phyloP scores from a whole-genome alignment of 371 early-diverging fungal genomes.

The Mortierella sp. region DNA sequence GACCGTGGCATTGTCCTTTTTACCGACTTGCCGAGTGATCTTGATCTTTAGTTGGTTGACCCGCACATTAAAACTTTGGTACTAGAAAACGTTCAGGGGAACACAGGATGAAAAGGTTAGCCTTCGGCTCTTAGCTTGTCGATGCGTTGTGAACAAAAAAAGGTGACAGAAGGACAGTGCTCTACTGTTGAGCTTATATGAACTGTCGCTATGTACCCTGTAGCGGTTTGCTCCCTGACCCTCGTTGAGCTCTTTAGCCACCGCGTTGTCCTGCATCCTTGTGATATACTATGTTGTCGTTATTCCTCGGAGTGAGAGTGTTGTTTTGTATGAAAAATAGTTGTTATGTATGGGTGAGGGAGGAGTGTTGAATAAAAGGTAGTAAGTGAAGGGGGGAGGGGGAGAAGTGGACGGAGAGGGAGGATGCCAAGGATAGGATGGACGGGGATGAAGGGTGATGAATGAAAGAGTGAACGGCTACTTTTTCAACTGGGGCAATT shows the following conservation, averaged over 20 bases:
- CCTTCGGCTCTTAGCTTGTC: neutral
- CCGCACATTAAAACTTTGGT: constrained; percentile 84
- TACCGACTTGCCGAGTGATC: constrained; percentile 70
- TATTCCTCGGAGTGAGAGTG: neutral
- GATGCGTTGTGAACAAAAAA: neutral
- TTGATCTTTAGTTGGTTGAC: constrained; percentile 86
- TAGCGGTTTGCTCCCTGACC: constrained; percentile 79
- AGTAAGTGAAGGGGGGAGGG: neutral
- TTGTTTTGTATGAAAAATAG: too few species aligned
- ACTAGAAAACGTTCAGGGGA: constrained; percentile 62
- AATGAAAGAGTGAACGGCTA: too few species aligned
- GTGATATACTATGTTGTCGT: neutral
- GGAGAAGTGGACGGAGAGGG: neutral
- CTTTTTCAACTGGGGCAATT: too few species aligned
- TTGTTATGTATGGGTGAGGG: neutral
- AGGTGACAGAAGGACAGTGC: neutral
- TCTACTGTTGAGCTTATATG: neutral
- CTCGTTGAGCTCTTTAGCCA: constrained; percentile 72
- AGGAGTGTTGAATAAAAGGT: too few species aligned
- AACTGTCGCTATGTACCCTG: constrained; percentile 61
- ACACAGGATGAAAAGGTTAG: neutral
- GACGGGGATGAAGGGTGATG: neutral
- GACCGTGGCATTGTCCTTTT: constrained; percentile 52
- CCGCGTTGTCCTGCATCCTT: constrained; percentile 37
- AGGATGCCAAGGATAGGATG: neutral